Percentiles rank a stretch among this genome's conserved stretches.
Conservation (phyloP, 768 basidiomycete species). For the Pleurotus platypus region DNA sequence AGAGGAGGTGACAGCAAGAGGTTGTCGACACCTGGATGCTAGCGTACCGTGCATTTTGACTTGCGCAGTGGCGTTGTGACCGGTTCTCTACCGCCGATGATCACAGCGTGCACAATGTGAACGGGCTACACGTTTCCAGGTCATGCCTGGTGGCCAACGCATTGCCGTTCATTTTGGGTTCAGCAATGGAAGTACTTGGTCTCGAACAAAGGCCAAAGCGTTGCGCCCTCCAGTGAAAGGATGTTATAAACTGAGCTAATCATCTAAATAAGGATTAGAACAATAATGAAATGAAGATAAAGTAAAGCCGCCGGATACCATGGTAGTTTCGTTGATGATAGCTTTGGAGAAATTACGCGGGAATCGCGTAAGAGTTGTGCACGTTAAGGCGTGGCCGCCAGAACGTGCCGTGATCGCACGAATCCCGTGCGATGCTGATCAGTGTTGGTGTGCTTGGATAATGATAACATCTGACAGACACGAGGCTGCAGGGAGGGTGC, state of each 20-base stretch:
- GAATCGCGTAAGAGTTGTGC: constrained; percentile 1
- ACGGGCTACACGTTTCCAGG: constrained; percentile 2
- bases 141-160: not conserved
- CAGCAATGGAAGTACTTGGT: constrained; percentile 4
- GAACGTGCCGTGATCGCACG: not conserved
- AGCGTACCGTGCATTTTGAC: not conserved
- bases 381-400: not conserved
- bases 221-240: no score
- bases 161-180: constrained; percentile 3
- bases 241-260: no score
- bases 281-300: not conserved
- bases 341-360: not conserved
- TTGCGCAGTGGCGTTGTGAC: constrained; percentile 5
- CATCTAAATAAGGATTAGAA: not conserved
- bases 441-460: not conserved
- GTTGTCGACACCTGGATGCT: constrained; percentile 3
- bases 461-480: constrained; percentile 7
- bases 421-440: not conserved
- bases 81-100: constrained; percentile 1
- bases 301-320: not conserved
- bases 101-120: constrained; percentile 1
- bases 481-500: constrained; percentile 6
- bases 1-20: not conserved
- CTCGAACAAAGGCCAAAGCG: not conserved
- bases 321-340: not conserved